Conservation (phyloP, 108 stramenopile genomes). For the Epithemia pelagica region DNA sequence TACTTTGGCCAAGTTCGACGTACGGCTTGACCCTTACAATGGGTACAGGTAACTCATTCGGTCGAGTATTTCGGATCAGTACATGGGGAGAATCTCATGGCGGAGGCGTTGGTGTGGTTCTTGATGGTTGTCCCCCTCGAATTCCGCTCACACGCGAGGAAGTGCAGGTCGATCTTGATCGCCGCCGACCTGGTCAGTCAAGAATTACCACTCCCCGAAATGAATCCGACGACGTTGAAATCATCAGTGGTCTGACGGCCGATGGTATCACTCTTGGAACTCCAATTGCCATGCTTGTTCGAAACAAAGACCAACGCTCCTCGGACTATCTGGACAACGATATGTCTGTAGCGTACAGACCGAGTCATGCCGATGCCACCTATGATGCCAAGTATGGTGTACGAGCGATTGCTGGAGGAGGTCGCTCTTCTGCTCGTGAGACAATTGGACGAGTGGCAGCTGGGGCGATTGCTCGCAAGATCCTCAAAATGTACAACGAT, state of each 20-base stretch:
- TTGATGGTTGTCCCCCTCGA: constrained; percentile 97
- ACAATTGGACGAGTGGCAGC: constrained; percentile 99
- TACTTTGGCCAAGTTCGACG: not conserved
- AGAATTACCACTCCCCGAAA: constrained; percentile 97
- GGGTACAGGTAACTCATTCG: constrained; percentile 94
- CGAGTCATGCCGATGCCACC: constrained; percentile 96
- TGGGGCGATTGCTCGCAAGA: constrained; percentile 94
- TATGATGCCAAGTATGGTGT: constrained; percentile 99
- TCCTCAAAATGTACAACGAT: constrained; percentile 77
- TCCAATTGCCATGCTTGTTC: constrained; percentile 95
- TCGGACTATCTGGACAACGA: constrained; percentile 95
- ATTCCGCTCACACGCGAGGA: constrained; percentile 83
- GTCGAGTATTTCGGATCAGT: constrained; percentile 93
- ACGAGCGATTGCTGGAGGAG: constrained; percentile 95
- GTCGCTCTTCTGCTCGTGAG: constrained; percentile 92
- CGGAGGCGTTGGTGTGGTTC: constrained; percentile 90
- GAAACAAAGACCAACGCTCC: constrained; percentile 89
- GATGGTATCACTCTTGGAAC: constrained; percentile 91
- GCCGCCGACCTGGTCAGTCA: constrained; percentile 88
- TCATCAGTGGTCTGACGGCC: constrained; percentile 85
- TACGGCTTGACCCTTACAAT: constrained; percentile 54
- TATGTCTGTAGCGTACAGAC: constrained; percentile 94
- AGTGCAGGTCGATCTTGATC: constrained; percentile 91
- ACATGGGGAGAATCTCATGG: constrained; percentile 99
- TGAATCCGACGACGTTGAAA: constrained; percentile 93